Conservation (phyloP, 1,284 basidiomycete species). For the Pisolithus thermaeus region DNA sequence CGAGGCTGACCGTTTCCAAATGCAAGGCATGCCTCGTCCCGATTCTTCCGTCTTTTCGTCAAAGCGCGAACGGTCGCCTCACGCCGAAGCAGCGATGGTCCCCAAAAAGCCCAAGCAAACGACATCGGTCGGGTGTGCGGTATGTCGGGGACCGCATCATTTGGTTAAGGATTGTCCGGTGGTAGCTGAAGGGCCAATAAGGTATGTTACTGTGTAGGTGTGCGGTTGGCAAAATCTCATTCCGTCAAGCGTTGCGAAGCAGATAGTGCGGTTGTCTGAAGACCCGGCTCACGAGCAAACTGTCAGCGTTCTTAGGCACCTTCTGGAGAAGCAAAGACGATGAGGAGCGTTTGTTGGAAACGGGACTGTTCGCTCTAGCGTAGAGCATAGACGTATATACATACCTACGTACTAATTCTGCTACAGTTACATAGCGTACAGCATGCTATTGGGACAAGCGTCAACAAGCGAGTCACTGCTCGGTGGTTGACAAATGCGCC, state of each 20-base stretch:
- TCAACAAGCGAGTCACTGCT: no score
- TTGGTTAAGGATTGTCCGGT: constrained; percentile 48
- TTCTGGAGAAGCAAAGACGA: constrained; percentile 39
- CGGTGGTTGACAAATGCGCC: neutral
- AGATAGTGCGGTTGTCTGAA: constrained; percentile 43
- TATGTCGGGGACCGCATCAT: constrained; percentile 45
- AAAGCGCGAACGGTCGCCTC: constrained; percentile 35
- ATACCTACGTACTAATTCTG: no score
- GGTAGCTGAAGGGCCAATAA: constrained; percentile 41
- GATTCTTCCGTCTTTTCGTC: constrained; percentile 18
- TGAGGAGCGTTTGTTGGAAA: neutral
- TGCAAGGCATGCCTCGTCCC: neutral
- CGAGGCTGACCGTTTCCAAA: constrained; percentile 1
- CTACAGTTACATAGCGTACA: no score
- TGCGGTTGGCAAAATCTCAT: constrained; percentile 8
- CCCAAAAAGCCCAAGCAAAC: constrained; percentile 36
- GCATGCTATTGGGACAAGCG: no score
- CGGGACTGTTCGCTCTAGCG: no score
- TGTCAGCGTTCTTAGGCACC: constrained; percentile 38
- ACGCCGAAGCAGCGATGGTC: constrained; percentile 12
- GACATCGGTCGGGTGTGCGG: constrained; percentile 30
- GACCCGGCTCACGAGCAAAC: constrained; percentile 34
- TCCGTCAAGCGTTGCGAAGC: constrained; percentile 36
- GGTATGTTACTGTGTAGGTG: constrained; percentile 31
- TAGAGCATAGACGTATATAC: no score